Evolutionary conservation across 352 stramenopile genomes (phyloP), one percentile per base, ranked within the genome.

Genomic region (Saprolegnia diclina): DNA sequence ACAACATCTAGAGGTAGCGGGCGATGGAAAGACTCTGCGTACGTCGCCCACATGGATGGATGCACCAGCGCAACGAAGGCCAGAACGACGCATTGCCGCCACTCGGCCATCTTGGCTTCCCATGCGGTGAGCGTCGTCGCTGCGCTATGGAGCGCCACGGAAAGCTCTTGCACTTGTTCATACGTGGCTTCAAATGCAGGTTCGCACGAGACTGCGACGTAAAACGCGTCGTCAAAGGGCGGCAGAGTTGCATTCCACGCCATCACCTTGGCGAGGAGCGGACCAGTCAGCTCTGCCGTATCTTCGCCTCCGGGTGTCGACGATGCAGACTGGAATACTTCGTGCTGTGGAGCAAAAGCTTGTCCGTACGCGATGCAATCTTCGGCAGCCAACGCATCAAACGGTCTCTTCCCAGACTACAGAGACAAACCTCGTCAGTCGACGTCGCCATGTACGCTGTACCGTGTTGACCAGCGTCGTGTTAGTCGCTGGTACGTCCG

Each of bases 171-270:
- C 0, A 93, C 76, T 37, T 80, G 65, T 45, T 89, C 74, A 64
- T 91, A 93, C 21, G 73, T 71, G 6, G 65, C 57, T 57, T 81
- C 73, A 67, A 93, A 91, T 4, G 80, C 74, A 32, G 82, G 76
- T 57, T 93, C 85, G 65, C 85, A 93, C 50, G 79, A 93, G 42
- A 93, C 62, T 4, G 82, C 82, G 48, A 84, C 79, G 76, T 93
- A 93, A 52, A 93, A 92, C 4, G 76, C 68, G 59, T 78, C 78
- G 64, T 93, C 83, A 73, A 90, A 91, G 44, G 85, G 83, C 19
- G 85, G 85, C 7, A 93, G 71, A 38, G 80, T 90, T 11, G 74
- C 68, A 64, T 93, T 93, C 85, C 85, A 93, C n/a, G 66, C 48
- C 0, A 35, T 64, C 9, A 93, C 69, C 71, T 22, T 78, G 76